Base-by-base conservation (phyloP, 495 filamentous ascomycete genomes). In the Aspergillus sclerotioniger region DNA sequence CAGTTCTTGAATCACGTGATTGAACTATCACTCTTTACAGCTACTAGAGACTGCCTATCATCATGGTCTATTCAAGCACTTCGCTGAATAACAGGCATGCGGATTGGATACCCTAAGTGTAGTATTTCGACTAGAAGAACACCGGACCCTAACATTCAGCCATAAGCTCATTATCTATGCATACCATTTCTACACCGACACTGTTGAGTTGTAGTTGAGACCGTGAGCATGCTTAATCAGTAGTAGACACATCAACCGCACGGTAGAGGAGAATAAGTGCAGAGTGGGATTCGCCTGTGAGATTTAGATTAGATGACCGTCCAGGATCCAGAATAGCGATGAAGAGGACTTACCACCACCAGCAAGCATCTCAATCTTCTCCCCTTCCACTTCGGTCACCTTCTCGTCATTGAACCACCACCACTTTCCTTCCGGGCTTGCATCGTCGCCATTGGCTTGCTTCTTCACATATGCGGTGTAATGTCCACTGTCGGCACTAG, bases 371-470 rank as follows among this genome's bases (percentile, higher is more conserved):
- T 93, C 88, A 62, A 98, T 95, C 77, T 94, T 96, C 63, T 96
- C 91, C 8, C 83, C 74, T 3, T 92, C 87, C 28, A 98, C 94
- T 74, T 98, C 95, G 39, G 88, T 84, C 10, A 98, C 95, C 71
- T 93, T 96, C 66, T 98, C 95, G 65, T 98, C 94, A 68, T 98
- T 96, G 81, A 98, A 98, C 92, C 94, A 98, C 91, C 94, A 98
- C 94, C 94, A 98, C 62, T 93, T 96, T 54, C 87, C 91, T 61
- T 96, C 92, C 55, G 92, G 88, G 61, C 87, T 85, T 56, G 85
- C 74, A 78, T 90, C 90, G 58, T 85, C 87, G 17, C 64, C 69
- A 4, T 85, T 84, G 15, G 82, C 86, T 48, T 88, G 81, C 78
- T 98, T 96, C 80, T 98, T 98, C 54, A 98, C 90, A 70, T 96